Percentiles rank a stretch among this genome's conserved stretches.
These are phyloP conservation scores for Acer yangbiense DNA, from an alignment of 345 rosid species.

Conservation along the genomic window DNA sequence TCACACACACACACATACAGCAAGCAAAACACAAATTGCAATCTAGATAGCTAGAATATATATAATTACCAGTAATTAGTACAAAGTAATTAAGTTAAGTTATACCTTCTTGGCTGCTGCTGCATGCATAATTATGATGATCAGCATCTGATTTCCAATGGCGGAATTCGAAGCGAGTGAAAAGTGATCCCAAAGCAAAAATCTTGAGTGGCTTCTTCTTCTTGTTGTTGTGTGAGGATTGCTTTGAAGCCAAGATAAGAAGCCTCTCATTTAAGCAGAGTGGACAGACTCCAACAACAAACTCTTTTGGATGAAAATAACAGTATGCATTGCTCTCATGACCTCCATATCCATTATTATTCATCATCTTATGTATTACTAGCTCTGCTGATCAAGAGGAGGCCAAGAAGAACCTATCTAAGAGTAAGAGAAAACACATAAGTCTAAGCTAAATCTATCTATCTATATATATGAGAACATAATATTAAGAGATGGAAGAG, in stretches of 20 bases:
- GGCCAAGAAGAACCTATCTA: not conserved
- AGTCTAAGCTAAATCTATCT: too few species aligned
- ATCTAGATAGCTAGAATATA: too few species aligned
- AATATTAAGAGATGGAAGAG: not conserved
- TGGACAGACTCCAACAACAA: conserved; percentile 72
- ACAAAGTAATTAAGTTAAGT: too few species aligned
- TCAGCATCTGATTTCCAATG: conserved; percentile 52
- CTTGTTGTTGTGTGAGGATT: not conserved
- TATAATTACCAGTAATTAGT: too few species aligned
- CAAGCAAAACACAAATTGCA: too few species aligned
- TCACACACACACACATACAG: not conserved
- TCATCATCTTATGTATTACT: conserved; percentile 37
- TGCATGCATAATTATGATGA: conserved; percentile 46
- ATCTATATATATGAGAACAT: not conserved
- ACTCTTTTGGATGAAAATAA: conserved; percentile 76
- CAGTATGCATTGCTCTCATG: conserved; percentile 56
- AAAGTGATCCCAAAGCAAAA: conserved; percentile 73
- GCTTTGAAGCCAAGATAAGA: conserved; percentile 71
- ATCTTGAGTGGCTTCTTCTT: conserved; percentile 53
- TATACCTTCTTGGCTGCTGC: conserved; percentile 84
- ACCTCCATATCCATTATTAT: conserved; percentile 44
- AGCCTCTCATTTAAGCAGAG: conserved; percentile 88
- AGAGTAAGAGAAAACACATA: not conserved
- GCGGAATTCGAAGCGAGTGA: conserved; percentile 68
- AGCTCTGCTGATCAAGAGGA: not conserved